phyloP scores from a whole-genome alignment of 2,329 filamentous ascomycete species.

The Hypoxylon sp. region DNA sequence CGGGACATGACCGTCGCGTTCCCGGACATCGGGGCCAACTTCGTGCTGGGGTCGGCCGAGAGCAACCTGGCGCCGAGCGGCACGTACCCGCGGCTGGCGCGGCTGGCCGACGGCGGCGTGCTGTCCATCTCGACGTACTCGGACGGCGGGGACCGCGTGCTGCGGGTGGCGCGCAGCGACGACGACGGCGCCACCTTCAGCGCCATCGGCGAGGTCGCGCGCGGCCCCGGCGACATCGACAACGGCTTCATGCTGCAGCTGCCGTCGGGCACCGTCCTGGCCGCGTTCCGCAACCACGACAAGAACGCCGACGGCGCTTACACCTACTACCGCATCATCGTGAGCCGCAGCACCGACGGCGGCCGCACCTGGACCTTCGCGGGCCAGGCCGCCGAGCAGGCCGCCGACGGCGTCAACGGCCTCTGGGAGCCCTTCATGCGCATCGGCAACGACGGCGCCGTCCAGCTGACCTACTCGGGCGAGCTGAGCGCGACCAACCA shows the following conservation, averaged over 20 bases:
- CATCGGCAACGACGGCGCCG: constrained; percentile 46
- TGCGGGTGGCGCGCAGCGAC: constrained; percentile 48
- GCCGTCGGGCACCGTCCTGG: constrained; percentile 46
- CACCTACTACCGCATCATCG: constrained; percentile 51
- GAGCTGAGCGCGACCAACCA: constrained; percentile 53
- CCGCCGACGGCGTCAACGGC: constrained; percentile 39
- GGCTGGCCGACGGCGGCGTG: constrained; percentile 50
- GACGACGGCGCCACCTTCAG: constrained; percentile 48
- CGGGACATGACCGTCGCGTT: constrained; percentile 20
- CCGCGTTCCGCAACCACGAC: constrained; percentile 54
- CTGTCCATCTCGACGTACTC: constrained; percentile 46
- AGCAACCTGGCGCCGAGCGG: constrained; percentile 32
- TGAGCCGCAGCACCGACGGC: constrained; percentile 43
- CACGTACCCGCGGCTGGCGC: constrained; percentile 51
- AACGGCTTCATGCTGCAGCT: constrained; percentile 52
- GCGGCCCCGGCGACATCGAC: constrained; percentile 49
- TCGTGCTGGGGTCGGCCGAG: constrained; percentile 24
- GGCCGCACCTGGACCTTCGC: constrained; percentile 48
- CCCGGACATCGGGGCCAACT: constrained; percentile 22
- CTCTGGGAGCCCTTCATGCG: constrained; percentile 56
- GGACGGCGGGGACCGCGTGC: constrained; percentile 41
- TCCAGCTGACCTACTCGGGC: constrained; percentile 53
- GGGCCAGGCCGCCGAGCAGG: constrained; percentile 50
- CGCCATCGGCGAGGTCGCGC: constrained; percentile 48
- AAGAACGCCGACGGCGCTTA: constrained; percentile 42